Conservation (phyloP, 768 basidiomycete genomes). For the Udeniomyces megalosporus region DNA sequence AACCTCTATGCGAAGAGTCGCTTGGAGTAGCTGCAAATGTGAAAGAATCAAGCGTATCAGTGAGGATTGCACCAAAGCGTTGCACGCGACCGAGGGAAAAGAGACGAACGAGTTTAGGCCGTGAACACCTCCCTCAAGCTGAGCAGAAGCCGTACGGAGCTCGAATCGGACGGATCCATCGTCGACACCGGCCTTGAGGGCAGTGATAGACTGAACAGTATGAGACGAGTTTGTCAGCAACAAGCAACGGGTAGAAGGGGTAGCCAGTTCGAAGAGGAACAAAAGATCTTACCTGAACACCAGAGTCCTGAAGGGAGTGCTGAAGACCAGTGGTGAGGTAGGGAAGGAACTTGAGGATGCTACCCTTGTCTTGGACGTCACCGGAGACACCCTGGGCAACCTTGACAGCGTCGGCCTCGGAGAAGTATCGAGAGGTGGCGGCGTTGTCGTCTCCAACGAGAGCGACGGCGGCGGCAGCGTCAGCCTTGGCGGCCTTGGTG, state of each 20-base stretch:
- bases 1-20: neutral
- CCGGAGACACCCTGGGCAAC: conserved; percentile 86
- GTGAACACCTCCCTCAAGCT: conserved; percentile 90
- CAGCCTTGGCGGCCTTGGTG: conserved; percentile 36
- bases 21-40: neutral
- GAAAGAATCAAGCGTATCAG: too few relatives aligned
- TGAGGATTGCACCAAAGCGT: too few relatives aligned
- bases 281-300: conserved; percentile 38
- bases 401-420: conserved; percentile 78
- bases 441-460: conserved; percentile 53
- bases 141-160: conserved; percentile 82
- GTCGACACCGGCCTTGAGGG: conserved; percentile 50
- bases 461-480: conserved; percentile 16
- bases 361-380: conserved; percentile 94
- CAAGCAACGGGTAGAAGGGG: neutral
- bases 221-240: neutral
- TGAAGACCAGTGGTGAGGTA: conserved; percentile 68
- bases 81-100: neutral
- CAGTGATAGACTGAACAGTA: conserved; percentile 33
- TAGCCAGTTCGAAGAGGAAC: neutral
- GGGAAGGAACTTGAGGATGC: conserved; percentile 78
- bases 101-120: conserved; percentile 65
- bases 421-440: conserved; percentile 90
- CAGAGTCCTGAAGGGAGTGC: conserved; percentile 89
- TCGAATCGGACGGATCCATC: conserved; percentile 68